Percentiles rank a stretch among this genome's conserved stretches.
Conservation (phyloP, 1,139 yeast genomes). For the Suzukiozyma palmioleophila region DNA sequence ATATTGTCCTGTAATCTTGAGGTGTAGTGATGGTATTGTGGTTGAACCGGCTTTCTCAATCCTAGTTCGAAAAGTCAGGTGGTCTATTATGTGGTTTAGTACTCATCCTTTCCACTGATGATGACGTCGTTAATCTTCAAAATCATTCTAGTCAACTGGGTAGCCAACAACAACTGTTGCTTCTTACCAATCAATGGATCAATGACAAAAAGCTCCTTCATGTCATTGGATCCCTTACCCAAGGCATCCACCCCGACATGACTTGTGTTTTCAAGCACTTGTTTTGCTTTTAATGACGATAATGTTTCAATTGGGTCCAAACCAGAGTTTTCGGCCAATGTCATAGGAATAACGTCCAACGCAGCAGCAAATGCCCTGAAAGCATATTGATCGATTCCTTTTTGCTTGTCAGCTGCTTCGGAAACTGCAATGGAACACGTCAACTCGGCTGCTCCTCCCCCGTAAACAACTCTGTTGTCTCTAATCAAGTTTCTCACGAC, state of each 20-base stretch:
- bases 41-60: not conserved
- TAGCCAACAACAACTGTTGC: conserved; percentile 91
- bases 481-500: conserved; percentile 93
- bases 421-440: conserved; percentile 89
- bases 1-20: too few species aligned
- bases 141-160: conserved; percentile 96
- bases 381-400: conserved; percentile 96
- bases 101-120: conserved; percentile 82
- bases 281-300: conserved; percentile 78
- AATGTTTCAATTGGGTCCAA: conserved; percentile 89
- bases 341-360: conserved; percentile 87
- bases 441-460: conserved; percentile 98
- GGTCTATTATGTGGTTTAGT: conserved; percentile 19
- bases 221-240: conserved; percentile 81
- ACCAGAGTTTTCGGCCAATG: conserved; percentile 95
- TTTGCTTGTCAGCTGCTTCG: conserved; percentile 87
- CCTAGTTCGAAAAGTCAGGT: too few species aligned
- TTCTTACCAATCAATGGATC: conserved; percentile 97
- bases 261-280: conserved; percentile 66
- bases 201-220: conserved; percentile 91
- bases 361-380: conserved; percentile 94
- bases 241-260: conserved; percentile 91
- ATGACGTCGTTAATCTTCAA: conserved; percentile 94
- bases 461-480: conserved; percentile 92
- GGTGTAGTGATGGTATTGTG: too few species aligned